phyloP scores from a whole-genome alignment of 495 filamentous ascomycete genomes.

The Entonaema liquescens region DNA sequence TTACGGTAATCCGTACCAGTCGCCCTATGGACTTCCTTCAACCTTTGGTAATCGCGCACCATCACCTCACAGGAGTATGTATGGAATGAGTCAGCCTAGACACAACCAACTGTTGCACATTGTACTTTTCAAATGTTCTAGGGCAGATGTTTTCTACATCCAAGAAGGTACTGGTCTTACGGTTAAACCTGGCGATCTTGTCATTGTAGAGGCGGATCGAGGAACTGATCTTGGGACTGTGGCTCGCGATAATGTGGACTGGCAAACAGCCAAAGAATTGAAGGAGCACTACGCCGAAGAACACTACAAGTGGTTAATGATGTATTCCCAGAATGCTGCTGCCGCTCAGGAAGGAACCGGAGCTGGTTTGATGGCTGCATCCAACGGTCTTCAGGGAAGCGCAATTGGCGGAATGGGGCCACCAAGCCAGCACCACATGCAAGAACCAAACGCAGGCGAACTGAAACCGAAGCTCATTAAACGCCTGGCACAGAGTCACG shows the following conservation, averaged over 20 bases:
- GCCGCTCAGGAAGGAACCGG: conserved; percentile 64
- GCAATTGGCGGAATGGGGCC: conserved; percentile 79
- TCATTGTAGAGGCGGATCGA: conserved; percentile 96
- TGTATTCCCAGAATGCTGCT: conserved; percentile 85
- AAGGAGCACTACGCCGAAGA: conserved; percentile 91
- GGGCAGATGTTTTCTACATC: conserved; percentile 95
- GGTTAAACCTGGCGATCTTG: conserved; percentile 88
- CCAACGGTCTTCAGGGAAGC: conserved; percentile 68
- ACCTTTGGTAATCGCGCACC: conserved; percentile 63
- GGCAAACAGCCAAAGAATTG: conserved; percentile 82
- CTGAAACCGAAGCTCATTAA: conserved; percentile 97
- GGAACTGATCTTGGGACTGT: conserved; percentile 97
- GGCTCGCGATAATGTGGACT: conserved; percentile 80
- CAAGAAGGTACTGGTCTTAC: conserved; percentile 93
- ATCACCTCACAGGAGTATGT: conserved; percentile 68
- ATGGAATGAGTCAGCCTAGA: conserved; percentile 69
- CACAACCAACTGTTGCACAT: conserved; percentile 88
- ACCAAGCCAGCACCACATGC: conserved; percentile 73
- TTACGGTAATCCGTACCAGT: conserved; percentile 51
- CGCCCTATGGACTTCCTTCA: conserved; percentile 59
- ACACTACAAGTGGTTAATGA: conserved; percentile 96
- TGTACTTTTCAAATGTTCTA: conserved; percentile 93
- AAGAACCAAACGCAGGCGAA: conserved; percentile 76
- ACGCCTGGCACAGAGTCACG: conserved; percentile 87
- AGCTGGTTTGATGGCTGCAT: conserved; percentile 63